Evolutionary conservation across 2,329 filamentous ascomycete genomes (phyloP).

Genomic region (Ceratocystis alfenasii): DNA sequence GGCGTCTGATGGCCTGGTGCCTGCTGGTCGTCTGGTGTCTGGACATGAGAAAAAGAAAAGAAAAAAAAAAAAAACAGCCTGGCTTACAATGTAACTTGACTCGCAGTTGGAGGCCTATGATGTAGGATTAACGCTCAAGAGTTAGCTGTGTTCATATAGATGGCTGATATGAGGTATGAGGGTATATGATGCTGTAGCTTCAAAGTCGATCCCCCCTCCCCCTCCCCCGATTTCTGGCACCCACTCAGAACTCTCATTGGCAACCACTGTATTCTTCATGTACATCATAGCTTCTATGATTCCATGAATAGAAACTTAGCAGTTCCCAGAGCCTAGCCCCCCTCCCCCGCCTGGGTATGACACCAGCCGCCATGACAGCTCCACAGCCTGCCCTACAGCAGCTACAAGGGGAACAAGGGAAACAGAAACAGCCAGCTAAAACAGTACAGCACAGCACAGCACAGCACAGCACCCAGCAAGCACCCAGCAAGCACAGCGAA

Average conservation of each 20-base stretch:
- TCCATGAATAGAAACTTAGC: not conserved
- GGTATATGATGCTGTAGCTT: not conserved
- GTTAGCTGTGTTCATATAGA: too few relatives aligned
- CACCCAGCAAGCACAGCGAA: not conserved
- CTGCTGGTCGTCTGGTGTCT: too few relatives aligned
- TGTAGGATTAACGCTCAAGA: too few relatives aligned
- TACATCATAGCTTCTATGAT: not conserved
- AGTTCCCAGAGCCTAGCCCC: not conserved
- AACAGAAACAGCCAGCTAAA: not conserved
- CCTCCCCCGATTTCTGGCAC: too few relatives aligned
- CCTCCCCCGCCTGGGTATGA: not conserved
- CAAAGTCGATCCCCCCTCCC: not conserved
- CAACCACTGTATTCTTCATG: not conserved
- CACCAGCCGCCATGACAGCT: not conserved
- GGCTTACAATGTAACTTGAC: not conserved
- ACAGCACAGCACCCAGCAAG: too few relatives aligned
- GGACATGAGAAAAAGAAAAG: too few relatives aligned
- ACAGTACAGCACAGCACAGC: not conserved
- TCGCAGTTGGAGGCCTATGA: not conserved
- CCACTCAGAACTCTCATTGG: too few relatives aligned
- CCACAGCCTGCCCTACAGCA: not conserved
- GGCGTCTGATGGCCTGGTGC: not conserved
- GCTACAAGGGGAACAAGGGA: too few relatives aligned
- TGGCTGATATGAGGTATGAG: not conserved
- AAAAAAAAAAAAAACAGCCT: not conserved